Evolutionary conservation across 1,139 yeast species (phyloP).

Genomic region (Debaryomycetaceae sp.): DNA sequence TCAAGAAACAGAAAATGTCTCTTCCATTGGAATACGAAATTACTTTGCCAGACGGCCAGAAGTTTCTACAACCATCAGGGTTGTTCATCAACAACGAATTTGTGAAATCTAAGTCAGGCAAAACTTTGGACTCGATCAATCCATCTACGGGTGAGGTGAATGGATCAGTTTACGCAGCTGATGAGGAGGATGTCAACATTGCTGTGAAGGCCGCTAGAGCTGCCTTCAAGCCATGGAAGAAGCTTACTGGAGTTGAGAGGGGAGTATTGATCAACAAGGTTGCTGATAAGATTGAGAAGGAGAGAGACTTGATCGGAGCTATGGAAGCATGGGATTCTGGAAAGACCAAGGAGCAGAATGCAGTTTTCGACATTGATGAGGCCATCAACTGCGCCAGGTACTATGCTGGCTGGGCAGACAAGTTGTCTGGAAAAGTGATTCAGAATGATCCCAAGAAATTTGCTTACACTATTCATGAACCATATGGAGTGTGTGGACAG

Average conservation of each 20-base stretch:
- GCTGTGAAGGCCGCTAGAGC: constrained; percentile 74
- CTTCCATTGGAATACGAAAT: constrained; percentile 41
- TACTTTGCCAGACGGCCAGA: constrained; percentile 53
- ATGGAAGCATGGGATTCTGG: constrained; percentile 84
- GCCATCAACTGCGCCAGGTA: constrained; percentile 58
- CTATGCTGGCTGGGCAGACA: constrained; percentile 86
- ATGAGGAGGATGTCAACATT: constrained; percentile 62
- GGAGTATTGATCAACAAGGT: constrained; percentile 53
- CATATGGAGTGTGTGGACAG: constrained; percentile 78
- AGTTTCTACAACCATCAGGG: constrained; percentile 67
- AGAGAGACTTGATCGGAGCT: constrained; percentile 56
- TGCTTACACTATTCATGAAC: constrained; percentile 79
- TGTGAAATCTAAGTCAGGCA: constrained; percentile 58
- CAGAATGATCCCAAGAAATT: constrained; percentile 65
- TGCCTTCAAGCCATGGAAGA: constrained; percentile 60
- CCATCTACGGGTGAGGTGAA: constrained; percentile 70
- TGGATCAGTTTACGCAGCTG: constrained; percentile 65
- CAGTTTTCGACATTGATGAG: constrained; percentile 57
- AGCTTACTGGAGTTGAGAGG: constrained; percentile 48
- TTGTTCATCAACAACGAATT: constrained; percentile 81
- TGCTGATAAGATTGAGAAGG: constrained; percentile 57
- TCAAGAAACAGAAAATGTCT: constrained; percentile 17
- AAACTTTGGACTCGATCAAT: constrained; percentile 58
- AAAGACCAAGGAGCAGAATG: constrained; percentile 55
- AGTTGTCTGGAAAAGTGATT: constrained; percentile 66